phyloP scores from a whole-genome alignment of 441 rosid species.

The Aquilaria agallochum region DNA sequence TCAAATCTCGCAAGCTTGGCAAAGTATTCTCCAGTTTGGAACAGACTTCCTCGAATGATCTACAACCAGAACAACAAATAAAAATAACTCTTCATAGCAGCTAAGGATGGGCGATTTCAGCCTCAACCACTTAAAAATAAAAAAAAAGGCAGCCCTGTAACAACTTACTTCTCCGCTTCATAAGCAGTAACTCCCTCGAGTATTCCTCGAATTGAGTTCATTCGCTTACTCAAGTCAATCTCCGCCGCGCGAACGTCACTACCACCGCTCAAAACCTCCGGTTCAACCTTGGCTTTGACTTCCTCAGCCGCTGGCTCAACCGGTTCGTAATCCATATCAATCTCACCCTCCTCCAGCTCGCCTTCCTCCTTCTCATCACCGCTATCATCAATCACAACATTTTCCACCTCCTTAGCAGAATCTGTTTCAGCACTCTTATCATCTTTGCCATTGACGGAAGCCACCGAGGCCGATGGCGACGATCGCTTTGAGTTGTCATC shows the following conservation, averaged over 20 bases:
- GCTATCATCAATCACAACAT: conserved; percentile 55
- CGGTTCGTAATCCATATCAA: conserved; percentile 67
- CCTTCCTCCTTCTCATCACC: conserved; percentile 67
- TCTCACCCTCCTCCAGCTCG: conserved; percentile 95
- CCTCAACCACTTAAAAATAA: conserved; percentile 1
- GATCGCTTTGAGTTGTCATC: conserved; percentile 38
- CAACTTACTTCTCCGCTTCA: conserved; percentile 73
- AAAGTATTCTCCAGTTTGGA: conserved; percentile 49
- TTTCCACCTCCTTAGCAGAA: conserved; percentile 21
- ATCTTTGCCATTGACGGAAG: conserved; percentile 34
- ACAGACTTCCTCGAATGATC: conserved; percentile 69
- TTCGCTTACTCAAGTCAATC: conserved; percentile 36
- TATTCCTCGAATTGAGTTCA: conserved; percentile 41
- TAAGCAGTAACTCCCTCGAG: conserved; percentile 50
- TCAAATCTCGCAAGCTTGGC: conserved; percentile 55
- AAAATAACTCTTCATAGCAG: conserved; percentile 7
- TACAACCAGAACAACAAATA: conserved; percentile 30
- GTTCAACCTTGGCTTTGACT: conserved; percentile 16
- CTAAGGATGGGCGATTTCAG: conserved; percentile 9
- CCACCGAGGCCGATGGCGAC: conserved; percentile 32
- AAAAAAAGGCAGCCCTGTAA: conserved; percentile 3
- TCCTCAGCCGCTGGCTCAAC: conserved; percentile 22
- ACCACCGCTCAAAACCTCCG: conserved; percentile 19
- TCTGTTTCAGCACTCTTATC: conserved; percentile 13
- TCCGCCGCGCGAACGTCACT: conserved; percentile 21